phyloP scores from a whole-genome alignment of 345 rosid species.

The Citrus hindsii region DNA sequence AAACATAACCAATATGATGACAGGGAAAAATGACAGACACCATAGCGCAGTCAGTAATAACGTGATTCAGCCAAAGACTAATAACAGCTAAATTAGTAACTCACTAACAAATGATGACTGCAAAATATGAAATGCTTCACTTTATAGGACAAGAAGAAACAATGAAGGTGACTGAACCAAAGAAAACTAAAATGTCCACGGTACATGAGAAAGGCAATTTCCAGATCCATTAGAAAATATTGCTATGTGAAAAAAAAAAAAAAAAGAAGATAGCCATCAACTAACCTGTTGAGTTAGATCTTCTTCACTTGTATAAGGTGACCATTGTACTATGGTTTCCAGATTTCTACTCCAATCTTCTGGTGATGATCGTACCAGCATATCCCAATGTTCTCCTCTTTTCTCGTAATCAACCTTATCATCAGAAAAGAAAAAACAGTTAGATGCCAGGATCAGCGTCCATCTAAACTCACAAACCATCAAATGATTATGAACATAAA shows the following conservation, averaged over 20 bases:
- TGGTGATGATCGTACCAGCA: slow-evolving; percentile 34
- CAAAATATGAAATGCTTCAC: background rate
- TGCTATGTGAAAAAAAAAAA: no score
- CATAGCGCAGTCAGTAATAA: background rate
- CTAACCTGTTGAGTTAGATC: slow-evolving; percentile 53
- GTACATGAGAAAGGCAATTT: background rate
- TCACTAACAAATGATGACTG: background rate
- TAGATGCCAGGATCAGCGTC: background rate
- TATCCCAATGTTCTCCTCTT: slow-evolving; percentile 38
- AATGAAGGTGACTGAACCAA: background rate
- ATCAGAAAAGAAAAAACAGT: slow-evolving; percentile 3
- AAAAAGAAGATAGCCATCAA: background rate
- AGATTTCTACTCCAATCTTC: slow-evolving; percentile 53
- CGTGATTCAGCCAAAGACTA: background rate
- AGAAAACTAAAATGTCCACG: background rate
- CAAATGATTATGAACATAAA: background rate
- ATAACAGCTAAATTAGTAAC: background rate
- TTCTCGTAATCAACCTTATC: slow-evolving; percentile 59
- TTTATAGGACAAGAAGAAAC: background rate
- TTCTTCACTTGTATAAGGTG: slow-evolving; percentile 52
- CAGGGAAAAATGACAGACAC: background rate
- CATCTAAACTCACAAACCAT: background rate
- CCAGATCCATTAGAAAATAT: background rate
- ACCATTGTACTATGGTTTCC: slow-evolving; percentile 57
- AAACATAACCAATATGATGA: background rate